Evolutionary conservation across 768 basidiomycete genomes (phyloP).

Genomic region (Suillus discolor): DNA sequence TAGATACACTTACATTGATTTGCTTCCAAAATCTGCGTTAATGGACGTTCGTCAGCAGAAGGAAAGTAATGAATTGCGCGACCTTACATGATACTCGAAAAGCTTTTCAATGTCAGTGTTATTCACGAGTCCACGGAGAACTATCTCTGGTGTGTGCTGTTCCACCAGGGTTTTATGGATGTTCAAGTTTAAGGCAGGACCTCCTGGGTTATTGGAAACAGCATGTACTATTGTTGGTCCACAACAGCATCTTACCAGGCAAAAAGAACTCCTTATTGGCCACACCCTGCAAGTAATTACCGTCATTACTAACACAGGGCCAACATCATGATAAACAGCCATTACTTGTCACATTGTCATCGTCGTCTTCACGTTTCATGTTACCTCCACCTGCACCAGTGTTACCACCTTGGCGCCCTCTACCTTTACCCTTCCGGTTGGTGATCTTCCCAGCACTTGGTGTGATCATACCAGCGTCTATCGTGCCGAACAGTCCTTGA

Average conservation of each 20-base stretch:
- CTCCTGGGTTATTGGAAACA: slow-evolving; percentile 30
- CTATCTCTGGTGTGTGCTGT: slow-evolving; percentile 77
- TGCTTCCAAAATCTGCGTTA: slow-evolving; percentile 63
- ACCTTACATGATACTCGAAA: slow-evolving; percentile 82
- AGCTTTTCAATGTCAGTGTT: slow-evolving; percentile 79
- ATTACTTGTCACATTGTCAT: slow-evolving; percentile 60
- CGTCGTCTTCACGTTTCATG: slow-evolving; percentile 48
- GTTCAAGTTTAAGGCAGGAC: slow-evolving; percentile 71
- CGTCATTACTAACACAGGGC: slow-evolving; percentile 5
- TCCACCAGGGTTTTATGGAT: slow-evolving; percentile 75
- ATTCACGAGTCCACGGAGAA: slow-evolving; percentile 78
- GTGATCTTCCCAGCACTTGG: too few relatives aligned
- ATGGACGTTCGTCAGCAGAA: slow-evolving; percentile 11
- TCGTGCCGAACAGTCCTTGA: too few relatives aligned
- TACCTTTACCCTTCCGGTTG: slow-evolving; percentile 45
- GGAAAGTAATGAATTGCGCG: not conserved
- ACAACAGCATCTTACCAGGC: slow-evolving; percentile 55
- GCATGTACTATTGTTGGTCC: not conserved
- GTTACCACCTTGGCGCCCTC: slow-evolving; percentile 29
- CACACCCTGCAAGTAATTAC: slow-evolving; percentile 55
- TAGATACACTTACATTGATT: slow-evolving; percentile 58
- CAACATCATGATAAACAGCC: slow-evolving; percentile 7
- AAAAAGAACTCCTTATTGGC: slow-evolving; percentile 81
- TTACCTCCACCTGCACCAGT: slow-evolving; percentile 10
- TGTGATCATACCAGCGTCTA: too few relatives aligned